phyloP scores from a whole-genome alignment of 23 red algal species.

The Cyanidioschyzon merolae region DNA sequence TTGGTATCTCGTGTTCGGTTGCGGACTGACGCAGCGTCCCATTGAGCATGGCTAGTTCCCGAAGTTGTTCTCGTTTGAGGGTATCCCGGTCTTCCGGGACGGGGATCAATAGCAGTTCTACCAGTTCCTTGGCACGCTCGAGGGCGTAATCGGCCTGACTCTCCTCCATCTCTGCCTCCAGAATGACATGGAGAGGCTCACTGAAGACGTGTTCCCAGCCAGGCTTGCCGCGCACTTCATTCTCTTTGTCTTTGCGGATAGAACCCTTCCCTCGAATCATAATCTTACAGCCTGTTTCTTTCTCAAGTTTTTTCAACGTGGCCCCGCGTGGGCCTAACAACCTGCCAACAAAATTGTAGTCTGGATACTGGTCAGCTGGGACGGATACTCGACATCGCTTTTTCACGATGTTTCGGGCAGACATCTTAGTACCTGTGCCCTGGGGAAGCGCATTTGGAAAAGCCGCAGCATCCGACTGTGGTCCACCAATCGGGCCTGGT shows the following conservation, averaged over 20 bases:
- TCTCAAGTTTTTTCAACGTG: slow-evolving; percentile 73
- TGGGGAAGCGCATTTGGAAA: neutral
- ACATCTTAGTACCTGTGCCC: neutral
- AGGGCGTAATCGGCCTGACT: slow-evolving; percentile 43
- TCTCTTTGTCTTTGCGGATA: slow-evolving; percentile 92
- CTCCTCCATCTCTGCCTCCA: slow-evolving; percentile 74
- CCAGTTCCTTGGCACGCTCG: slow-evolving; percentile 65
- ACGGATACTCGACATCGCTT: slow-evolving; percentile 58
- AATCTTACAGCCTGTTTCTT: slow-evolving; percentile 77
- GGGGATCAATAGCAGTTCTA: slow-evolving; percentile 77
- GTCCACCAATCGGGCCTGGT: neutral
- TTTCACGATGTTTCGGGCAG: slow-evolving; percentile 3
- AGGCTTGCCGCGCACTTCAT: slow-evolving; percentile 82
- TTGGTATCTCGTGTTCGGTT: neutral
- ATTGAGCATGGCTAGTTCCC: slow-evolving; percentile 90
- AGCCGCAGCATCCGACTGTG: neutral
- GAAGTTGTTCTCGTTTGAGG: slow-evolving; percentile 82
- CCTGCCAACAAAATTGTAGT: slow-evolving; percentile 95
- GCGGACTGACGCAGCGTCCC: slow-evolving; percentile 42
- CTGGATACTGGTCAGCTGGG: slow-evolving; percentile 69
- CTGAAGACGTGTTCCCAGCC: slow-evolving; percentile 94
- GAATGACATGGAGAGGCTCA: slow-evolving; percentile 83
- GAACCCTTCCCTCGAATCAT: slow-evolving; percentile 94
- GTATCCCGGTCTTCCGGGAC: slow-evolving; percentile 79
- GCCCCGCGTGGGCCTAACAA: slow-evolving; percentile 84